Base-by-base conservation (phyloP, 164 flowering plant species). In the Stephania cephalantha region DNA sequence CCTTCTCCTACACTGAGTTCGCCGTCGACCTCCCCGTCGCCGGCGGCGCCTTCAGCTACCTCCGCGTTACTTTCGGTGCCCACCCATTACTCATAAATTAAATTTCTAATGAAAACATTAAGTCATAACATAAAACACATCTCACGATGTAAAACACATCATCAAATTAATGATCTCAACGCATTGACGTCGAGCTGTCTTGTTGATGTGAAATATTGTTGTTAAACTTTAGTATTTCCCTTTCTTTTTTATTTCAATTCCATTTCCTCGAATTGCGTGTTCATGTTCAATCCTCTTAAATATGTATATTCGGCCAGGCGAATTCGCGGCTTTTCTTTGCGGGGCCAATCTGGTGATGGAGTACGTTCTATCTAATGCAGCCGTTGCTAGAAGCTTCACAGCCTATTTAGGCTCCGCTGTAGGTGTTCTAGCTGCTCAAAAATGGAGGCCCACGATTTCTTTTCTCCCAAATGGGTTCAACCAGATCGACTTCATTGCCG, bases 1-100 rank as follows among this genome's bases (percentile, higher is more conserved):
- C 98, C 73, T 88, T 92, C 78, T 94, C 97, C 74, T 94, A 94
- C 82, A 92, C 98, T n/a, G 98, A 94, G 82, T 94, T 94, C 79
- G 93, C 98, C 77, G 95, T 92, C 76, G 92, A 92, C 68, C 81
- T 94, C 85, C 98, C 98, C 2, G 93, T 94, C 30, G 97, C 98
- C 12, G 98, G 98, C 45, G 98, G 98, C 30, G 95, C 98, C 63
- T 94, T 92, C 79, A 90, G 91, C 75, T 94, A 92, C 78, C 84
- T 94, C 77, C 87, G 97, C 63, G 84, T 94, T 83, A 92, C 98
- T 29, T 94, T 94, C 79, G 98, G 98, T 93, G 11, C 15, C 42
- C 42, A 35, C 42, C 1, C 42, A 35, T 35, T 35, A 2, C 42
- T 25, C 42, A 2, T 35, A 35, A 35, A 35, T 35, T 35, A 25